A percentile compares a stretch with the other conserved stretches of the same genome.
phyloP scores from a whole-genome alignment of 176 grass and related monocot genomes.

The sorghum (Sorghum bicolor) region Sorghum_bicolor_NCBIv3 NC_012870.2:5964501-5965000 shows the following conservation, averaged over 20 bases:
- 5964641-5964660: neutral
- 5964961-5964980: neutral
- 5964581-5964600: neutral
- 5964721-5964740: no score
- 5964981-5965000: neutral
- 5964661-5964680: neutral
- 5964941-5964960: neutral
- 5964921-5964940: neutral
- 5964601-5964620: no score
- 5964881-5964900: neutral
- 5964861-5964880: neutral
- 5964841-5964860: neutral
- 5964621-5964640: neutral
- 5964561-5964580: neutral
- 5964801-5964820: no score
- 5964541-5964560: neutral
- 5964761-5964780: no score
- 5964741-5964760: no score
- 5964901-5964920: neutral
- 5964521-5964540: no score
- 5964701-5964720: neutral
- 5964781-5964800: no score
- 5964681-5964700: neutral
- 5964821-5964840: no score
- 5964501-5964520: neutral